These are phyloP conservation scores for Actinidia arguta DNA, from an alignment of 179 eudicot species.

Conservation along the genomic window DNA sequence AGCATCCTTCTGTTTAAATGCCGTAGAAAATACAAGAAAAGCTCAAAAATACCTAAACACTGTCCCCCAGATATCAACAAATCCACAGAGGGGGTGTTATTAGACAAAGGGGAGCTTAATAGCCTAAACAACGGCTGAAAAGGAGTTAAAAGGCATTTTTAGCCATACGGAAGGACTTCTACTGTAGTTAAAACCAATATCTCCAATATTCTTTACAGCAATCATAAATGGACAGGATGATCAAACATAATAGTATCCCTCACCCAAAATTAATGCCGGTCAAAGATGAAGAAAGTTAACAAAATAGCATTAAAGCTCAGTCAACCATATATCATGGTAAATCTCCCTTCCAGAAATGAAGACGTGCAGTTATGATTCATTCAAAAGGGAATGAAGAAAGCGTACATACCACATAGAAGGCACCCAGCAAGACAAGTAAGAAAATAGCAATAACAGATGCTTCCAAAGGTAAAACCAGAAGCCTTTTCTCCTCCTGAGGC, in stretches of 20 bases:
- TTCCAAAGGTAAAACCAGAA: slow-evolving; percentile 87
- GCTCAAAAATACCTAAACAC: not conserved
- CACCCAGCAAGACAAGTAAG: slow-evolving; percentile 82
- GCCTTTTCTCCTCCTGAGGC: slow-evolving; percentile 66
- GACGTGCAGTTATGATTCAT: slow-evolving; percentile 2
- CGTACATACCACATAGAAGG: slow-evolving; percentile 91
- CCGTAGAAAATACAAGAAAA: not conserved
- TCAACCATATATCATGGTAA: too few relatives aligned
- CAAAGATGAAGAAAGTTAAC: not conserved
- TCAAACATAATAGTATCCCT: not conserved
- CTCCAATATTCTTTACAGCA: not conserved
- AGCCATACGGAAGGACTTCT: not conserved
- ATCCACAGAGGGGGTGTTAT: too few relatives aligned
- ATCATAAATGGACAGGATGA: not conserved
- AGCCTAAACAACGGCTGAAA: not conserved
- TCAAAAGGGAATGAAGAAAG: slow-evolving; percentile 15
- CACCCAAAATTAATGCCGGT: not conserved
- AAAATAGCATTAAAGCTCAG: not conserved
- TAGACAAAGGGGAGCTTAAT: not conserved
- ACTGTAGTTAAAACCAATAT: not conserved
- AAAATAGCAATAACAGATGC: slow-evolving; percentile 77
- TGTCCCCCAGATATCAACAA: not conserved
- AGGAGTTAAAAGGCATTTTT: not conserved
- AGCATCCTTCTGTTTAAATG: not conserved
- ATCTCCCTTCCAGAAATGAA: too few relatives aligned